Evolutionary conservation across 805 yeast species (phyloP), one percentile per base, ranked within the genome.

Genomic region (Candida boidinii): DNA sequence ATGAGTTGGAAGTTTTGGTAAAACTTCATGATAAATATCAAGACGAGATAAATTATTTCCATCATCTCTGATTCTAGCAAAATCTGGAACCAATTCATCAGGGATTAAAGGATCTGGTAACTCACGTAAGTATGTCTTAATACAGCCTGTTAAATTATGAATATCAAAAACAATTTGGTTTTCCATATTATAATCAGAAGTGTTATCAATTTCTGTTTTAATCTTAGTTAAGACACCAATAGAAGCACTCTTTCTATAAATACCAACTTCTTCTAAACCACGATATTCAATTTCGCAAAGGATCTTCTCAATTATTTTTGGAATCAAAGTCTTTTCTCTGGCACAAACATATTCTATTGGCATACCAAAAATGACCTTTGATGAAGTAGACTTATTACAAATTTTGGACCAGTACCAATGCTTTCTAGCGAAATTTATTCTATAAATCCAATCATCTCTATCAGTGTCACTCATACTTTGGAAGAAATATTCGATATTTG

Each of bases 221-320:
- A 70, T 55, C 28, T 58, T 56, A 30, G 49, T 58, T 40, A 73
- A 57, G 23, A 68, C 71, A 37, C 66, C 59, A 18, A 71, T 41
- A 0, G 77, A 69, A 0, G 77, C 68, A 48, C 76, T 68, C 40
- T 71, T 73, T 53, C 97, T 74, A 54, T 90, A 90, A 11, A 90
- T 64, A 13, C 97, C 97, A 34, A 85, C 83, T 51, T 88, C 96
- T 43, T 85, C 87, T 19, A 90, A 53, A 1, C 97, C 96, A 34
- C 88, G 73, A n/a, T 65, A 58, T 54, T 90, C 97, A 42, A 90
- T 82, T 44, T 80, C 92, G 29, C 67, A 67, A 43, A 87, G 65
- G 28, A 90, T 58, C 36, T 68, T 67, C 23, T 68, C 75, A 36
- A 88, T 74, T 27, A 88, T 72, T 5, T 51, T 57, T 1, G 97